phyloP scores from a whole-genome alignment of 345 rosid species.

The Citrus hindsii region DNA sequence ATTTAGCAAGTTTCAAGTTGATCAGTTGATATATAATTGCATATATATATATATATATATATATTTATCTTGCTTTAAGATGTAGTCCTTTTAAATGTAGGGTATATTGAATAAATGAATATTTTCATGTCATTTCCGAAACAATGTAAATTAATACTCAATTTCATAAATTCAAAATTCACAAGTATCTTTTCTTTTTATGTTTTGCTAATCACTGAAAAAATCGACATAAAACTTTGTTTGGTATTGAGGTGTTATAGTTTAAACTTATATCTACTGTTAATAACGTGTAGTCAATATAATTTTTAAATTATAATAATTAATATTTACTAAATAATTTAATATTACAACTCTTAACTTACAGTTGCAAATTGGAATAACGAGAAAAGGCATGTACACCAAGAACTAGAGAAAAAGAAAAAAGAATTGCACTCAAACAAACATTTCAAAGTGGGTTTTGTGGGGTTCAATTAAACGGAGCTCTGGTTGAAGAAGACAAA shows the following conservation, averaged over 20 bases:
- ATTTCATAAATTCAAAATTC: neutral
- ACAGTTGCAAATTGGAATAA: neutral
- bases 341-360: neutral
- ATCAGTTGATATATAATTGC: neutral
- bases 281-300: fast-evolving
- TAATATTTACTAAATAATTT: neutral
- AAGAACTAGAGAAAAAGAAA: neutral
- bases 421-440: neutral
- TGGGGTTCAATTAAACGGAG: neutral
- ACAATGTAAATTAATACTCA: neutral
- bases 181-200: too few species aligned
- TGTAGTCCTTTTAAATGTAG: neutral
- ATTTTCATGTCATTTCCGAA: neutral
- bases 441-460: neutral
- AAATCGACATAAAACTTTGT: fast-evolving
- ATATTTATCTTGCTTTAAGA: neutral
- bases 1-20: neutral
- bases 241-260: fast-evolving
- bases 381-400: too few species aligned
- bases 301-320: too few species aligned
- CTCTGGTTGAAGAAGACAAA: neutral
- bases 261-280: too few species aligned
- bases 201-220: too few species aligned
- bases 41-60: too few species aligned
- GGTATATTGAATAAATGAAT: neutral